Percentiles rank a stretch among this genome's conserved stretches.
Evolutionary conservation across 257 asterid genomes (phyloP).

Genomic region (Marsdenia floribunda): DNA sequence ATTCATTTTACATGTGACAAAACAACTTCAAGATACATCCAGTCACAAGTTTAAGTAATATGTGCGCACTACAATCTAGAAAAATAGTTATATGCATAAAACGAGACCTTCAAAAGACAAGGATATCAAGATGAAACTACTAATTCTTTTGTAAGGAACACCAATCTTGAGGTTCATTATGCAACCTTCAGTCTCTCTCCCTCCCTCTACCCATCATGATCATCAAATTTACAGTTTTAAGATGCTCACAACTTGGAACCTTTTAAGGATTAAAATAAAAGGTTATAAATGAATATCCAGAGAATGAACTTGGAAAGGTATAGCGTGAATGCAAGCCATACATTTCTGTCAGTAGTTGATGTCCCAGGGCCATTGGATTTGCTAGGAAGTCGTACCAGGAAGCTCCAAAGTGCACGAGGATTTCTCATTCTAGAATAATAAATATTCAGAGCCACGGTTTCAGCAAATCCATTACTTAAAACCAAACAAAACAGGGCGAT

Average conservation of each 20-base stretch:
- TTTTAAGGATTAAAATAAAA: background rate
- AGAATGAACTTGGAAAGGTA: constrained; percentile 9
- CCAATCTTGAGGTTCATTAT: background rate
- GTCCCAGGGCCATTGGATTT: constrained; percentile 42
- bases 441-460: constrained; percentile 4
- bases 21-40: background rate
- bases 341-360: constrained; percentile 43
- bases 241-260: background rate
- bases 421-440: constrained; percentile 33
- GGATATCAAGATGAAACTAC: background rate
- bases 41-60: background rate
- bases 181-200: background rate
- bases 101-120: background rate
- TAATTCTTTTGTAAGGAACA: background rate
- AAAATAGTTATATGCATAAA: background rate
- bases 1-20: background rate
- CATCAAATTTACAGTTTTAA: background rate
- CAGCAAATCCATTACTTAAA: constrained; percentile 3
- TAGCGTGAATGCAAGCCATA: constrained; percentile 29
- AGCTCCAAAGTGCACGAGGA: constrained; percentile 70
- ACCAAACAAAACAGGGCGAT: background rate
- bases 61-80: background rate
- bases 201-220: background rate
- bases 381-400: constrained; percentile 39
- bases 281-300: constrained; percentile 7